phyloP scores from a whole-genome alignment of 1,284 basidiomycete genomes.

The Ceratobasidium sp. region DNA sequence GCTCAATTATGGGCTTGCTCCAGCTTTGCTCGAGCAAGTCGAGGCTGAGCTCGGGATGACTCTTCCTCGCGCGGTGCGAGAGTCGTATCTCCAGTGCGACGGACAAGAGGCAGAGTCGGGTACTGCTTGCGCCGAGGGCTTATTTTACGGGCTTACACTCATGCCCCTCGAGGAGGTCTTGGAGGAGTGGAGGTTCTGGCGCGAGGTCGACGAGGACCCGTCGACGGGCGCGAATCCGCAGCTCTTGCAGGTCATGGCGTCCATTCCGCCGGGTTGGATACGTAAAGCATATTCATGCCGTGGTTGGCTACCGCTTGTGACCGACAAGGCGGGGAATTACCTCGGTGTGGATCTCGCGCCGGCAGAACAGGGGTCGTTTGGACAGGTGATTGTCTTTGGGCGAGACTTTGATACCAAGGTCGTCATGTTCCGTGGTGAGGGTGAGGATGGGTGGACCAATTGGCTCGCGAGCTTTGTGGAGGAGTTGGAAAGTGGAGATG shows the following conservation, averaged over 20 bases:
- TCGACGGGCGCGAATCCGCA: slow-evolving; percentile 79
- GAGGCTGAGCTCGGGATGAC: slow-evolving; percentile 86
- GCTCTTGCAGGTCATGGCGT: slow-evolving; percentile 84
- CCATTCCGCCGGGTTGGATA: slow-evolving; percentile 93
- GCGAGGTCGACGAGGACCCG: slow-evolving; percentile 89
- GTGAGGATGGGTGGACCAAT: slow-evolving; percentile 91
- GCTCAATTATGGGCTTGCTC: slow-evolving; percentile 86
- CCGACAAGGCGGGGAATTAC: slow-evolving; percentile 96
- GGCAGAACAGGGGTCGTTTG: slow-evolving; percentile 77
- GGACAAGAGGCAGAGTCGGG: slow-evolving; percentile 90
- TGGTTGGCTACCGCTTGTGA: slow-evolving; percentile 96
- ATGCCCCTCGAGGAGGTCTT: slow-evolving; percentile 90
- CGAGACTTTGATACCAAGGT: slow-evolving; percentile 98
- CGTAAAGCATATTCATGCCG: slow-evolving; percentile 90
- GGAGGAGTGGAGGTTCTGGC: slow-evolving; percentile 95
- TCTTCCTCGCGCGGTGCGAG: slow-evolving; percentile 82
- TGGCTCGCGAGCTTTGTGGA: slow-evolving; percentile 96
- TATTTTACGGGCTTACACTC: slow-evolving; percentile 88
- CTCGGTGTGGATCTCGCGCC: slow-evolving; percentile 96
- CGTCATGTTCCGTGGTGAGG: slow-evolving; percentile 92
- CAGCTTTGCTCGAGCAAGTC: slow-evolving; percentile 78
- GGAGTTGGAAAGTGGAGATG: slow-evolving; percentile 90
- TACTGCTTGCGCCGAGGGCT: slow-evolving; percentile 85
- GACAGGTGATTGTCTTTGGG: slow-evolving; percentile 98
- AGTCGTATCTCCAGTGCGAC: slow-evolving; percentile 85